Conservation (phyloP, 441 rosid species). For the Iberis amara region DNA sequence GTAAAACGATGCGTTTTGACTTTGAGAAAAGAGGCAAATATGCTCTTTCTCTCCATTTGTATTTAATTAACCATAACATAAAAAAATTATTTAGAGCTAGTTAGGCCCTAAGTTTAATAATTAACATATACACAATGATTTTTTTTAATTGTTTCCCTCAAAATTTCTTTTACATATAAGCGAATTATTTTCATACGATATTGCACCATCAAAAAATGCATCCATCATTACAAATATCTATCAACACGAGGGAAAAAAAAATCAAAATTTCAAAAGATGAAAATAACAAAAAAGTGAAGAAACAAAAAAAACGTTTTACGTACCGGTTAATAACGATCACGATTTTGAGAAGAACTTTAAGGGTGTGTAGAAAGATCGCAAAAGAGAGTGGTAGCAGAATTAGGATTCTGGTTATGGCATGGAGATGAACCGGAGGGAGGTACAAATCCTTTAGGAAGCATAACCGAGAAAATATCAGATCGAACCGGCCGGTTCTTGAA, state of each 20-base stretch:
- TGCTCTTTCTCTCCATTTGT: neutral
- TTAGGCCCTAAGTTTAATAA: neutral
- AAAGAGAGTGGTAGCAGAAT: conserved; percentile 29
- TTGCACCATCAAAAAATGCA: conserved; percentile 7
- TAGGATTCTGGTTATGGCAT: conserved; percentile 63
- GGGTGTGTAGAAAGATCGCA: conserved; percentile 52
- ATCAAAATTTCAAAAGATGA: neutral
- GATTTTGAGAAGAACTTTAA: conserved; percentile 23
- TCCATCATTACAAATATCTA: conserved; percentile 11
- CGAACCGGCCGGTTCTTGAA: conserved; percentile 23
- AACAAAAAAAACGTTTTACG: conserved; percentile 25
- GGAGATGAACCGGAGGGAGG: conserved; percentile 86
- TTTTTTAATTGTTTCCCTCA: too few species aligned
- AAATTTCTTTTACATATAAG: neutral
- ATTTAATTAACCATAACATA: neutral
- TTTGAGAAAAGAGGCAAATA: conserved; percentile 15
- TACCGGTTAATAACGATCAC: conserved; percentile 12
- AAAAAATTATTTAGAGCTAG: neutral
- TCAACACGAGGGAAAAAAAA: neutral
- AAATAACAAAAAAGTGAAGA: conserved; percentile 17
- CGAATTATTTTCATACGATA: conserved; percentile 9
- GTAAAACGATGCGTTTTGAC: conserved; percentile 25
- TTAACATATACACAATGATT: too few species aligned
- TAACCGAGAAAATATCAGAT: conserved; percentile 44
- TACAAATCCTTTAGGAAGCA: conserved; percentile 75